Conservation (phyloP, 2,329 filamentous ascomycete species). For the Bisporella sp. region DNA sequence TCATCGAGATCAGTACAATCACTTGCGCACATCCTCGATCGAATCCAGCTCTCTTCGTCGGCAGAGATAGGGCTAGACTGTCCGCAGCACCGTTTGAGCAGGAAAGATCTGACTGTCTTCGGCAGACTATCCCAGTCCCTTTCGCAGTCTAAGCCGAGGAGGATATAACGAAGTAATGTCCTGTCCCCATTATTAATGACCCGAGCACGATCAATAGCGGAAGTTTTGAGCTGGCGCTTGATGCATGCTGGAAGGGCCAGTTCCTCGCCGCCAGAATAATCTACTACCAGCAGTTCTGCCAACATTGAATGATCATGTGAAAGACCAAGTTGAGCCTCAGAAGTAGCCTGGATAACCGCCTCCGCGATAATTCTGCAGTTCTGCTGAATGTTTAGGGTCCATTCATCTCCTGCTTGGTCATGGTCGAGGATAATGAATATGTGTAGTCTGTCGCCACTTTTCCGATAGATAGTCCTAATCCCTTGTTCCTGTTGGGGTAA, state of each 20-base stretch:
- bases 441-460: slow-evolving; percentile 1
- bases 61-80: slow-evolving; percentile 32
- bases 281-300: slow-evolving; percentile 8
- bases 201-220: slow-evolving; percentile 9
- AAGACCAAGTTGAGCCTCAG: slow-evolving; percentile 14
- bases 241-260: slow-evolving; percentile 14
- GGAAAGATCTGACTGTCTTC: slow-evolving; percentile 3
- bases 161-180: slow-evolving; percentile 9
- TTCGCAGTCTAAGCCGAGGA: slow-evolving; percentile 16
- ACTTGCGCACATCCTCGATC: slow-evolving; percentile 13
- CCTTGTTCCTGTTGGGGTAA: slow-evolving; percentile 9
- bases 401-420: slow-evolving; percentile 3
- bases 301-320: slow-evolving; percentile 17
- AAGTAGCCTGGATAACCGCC: slow-evolving; percentile 14
- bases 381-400: slow-evolving; percentile 8
- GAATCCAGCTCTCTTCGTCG: slow-evolving; percentile 30
- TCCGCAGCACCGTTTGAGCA: slow-evolving; percentile 6
- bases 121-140: slow-evolving; percentile 16
- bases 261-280: background rate
- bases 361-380: slow-evolving; percentile 17
- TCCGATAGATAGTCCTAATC: slow-evolving; percentile 6
- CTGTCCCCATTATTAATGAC: slow-evolving; percentile 9
- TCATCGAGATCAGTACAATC: slow-evolving; percentile 27
- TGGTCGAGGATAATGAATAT: slow-evolving; percentile 5
- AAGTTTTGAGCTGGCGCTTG: slow-evolving; percentile 16